Percentiles rank a stretch among this genome's conserved stretches.
Conservation (phyloP, 23 red algal species). For the Gracilaria caudata region DNA sequence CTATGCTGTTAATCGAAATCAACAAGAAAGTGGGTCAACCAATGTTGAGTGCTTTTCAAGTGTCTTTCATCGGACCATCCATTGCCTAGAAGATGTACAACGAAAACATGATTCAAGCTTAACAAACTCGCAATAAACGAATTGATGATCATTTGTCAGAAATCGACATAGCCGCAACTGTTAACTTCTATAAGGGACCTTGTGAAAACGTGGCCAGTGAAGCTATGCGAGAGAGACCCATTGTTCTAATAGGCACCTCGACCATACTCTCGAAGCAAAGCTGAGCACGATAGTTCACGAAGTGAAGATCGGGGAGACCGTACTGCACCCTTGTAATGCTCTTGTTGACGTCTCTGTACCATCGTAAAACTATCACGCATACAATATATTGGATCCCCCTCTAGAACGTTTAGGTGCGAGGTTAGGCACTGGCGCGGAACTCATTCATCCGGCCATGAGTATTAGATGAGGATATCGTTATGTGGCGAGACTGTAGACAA, state of each 20-base stretch:
- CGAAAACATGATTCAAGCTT: constrained; percentile 15
- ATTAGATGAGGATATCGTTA: not conserved
- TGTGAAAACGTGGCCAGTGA: too few relatives aligned
- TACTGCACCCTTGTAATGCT: too few relatives aligned
- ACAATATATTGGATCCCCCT: too few relatives aligned
- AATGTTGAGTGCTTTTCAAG: constrained; percentile 64
- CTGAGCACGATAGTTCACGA: too few relatives aligned
- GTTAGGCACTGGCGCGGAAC: not conserved
- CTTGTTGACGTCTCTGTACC: too few relatives aligned
- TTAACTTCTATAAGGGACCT: too few relatives aligned
- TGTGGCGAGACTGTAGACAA: not conserved
- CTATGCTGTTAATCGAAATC: constrained; percentile 7
- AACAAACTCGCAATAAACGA: not conserved
- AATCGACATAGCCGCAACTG: not conserved
- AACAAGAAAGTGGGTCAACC: constrained; percentile 36
- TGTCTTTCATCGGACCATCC: constrained; percentile 39
- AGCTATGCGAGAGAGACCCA: too few relatives aligned
- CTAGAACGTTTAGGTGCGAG: not conserved
- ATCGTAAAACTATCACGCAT: too few relatives aligned
- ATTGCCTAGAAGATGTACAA: constrained; percentile 3
- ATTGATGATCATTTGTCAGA: not conserved
- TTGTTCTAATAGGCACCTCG: too few relatives aligned
- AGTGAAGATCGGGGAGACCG: too few relatives aligned
- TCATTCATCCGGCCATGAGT: not conserved
- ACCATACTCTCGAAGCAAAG: too few relatives aligned